Conservation (phyloP, 345 rosid genomes). For the Pistacia atlantica region DNA sequence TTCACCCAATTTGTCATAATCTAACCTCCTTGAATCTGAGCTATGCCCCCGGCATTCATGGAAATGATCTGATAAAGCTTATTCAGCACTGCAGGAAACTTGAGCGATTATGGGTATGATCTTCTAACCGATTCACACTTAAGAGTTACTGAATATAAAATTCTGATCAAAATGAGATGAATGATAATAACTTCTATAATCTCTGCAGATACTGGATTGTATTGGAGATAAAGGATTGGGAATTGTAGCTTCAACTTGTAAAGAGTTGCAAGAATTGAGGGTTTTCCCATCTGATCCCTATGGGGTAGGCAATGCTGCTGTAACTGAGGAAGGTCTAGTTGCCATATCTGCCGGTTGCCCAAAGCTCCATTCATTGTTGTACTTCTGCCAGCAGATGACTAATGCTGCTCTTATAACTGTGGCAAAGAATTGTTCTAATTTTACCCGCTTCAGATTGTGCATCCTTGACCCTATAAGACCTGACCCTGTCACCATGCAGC, state of each 20-base stretch:
- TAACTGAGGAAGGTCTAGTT: conserved; percentile 86
- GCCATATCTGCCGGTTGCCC: conserved; percentile 85
- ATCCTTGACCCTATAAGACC: conserved; percentile 75
- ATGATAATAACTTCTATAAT: conserved; percentile 14
- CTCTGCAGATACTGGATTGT: conserved; percentile 79
- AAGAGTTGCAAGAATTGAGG: conserved; percentile 82
- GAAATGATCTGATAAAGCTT: conserved; percentile 60
- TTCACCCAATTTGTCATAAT: conserved; percentile 59
- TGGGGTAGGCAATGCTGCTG: conserved; percentile 60
- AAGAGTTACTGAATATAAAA: neutral
- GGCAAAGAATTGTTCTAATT: conserved; percentile 83
- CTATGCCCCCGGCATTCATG: conserved; percentile 75
- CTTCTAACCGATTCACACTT: neutral
- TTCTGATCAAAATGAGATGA: neutral
- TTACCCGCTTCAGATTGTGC: conserved; percentile 79
- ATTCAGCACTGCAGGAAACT: conserved; percentile 69
- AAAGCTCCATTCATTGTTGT: conserved; percentile 78
- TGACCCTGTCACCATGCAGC: conserved; percentile 65
- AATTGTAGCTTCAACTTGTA: conserved; percentile 76
- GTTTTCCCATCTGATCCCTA: conserved; percentile 85
- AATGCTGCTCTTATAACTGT: conserved; percentile 85
- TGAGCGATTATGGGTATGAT: conserved; percentile 81
- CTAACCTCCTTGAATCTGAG: conserved; percentile 80
- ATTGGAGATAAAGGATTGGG: conserved; percentile 90
- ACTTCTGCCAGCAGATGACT: conserved; percentile 97